Evolutionary conservation across 192 early-diverging fungal species (phyloP).

Genomic region (Pilobolus umbonatus): DNA sequence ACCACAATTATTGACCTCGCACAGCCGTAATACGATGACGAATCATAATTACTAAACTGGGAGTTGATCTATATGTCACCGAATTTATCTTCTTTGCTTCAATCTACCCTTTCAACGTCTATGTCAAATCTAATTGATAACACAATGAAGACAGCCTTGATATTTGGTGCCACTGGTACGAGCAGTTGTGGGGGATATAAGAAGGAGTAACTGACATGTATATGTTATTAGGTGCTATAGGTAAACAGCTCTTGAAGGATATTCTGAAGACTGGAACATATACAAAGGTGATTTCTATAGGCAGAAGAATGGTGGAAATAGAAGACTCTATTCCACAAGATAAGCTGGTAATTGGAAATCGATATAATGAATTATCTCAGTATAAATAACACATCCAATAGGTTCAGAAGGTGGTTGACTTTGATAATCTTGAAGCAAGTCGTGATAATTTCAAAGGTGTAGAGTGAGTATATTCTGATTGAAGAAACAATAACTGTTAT

Average conservation of each 20-base stretch:
- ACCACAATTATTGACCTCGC: too few relatives aligned
- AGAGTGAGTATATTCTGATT: slow-evolving; percentile 35
- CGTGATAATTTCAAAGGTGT: slow-evolving; percentile 37
- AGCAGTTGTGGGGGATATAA: not conserved
- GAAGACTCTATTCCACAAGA: slow-evolving; percentile 39
- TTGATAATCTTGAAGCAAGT: slow-evolving; percentile 59
- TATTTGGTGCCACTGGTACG: slow-evolving; percentile 26
- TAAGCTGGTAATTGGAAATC: slow-evolving; percentile 24
- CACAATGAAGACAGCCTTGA: slow-evolving; percentile 25
- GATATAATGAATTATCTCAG: not conserved
- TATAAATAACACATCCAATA: not conserved
- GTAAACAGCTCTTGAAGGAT: slow-evolving; percentile 51
- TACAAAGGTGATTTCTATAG: slow-evolving; percentile 49
- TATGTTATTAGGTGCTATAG: slow-evolving; percentile 54
- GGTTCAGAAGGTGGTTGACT: slow-evolving; percentile 67
- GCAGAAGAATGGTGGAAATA: slow-evolving; percentile 44
- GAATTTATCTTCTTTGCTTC: too few relatives aligned
- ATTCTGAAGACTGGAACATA: slow-evolving; percentile 41
- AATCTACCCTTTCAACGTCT: too few relatives aligned
- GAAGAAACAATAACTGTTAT: slow-evolving; percentile 15
- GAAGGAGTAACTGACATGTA: not conserved
- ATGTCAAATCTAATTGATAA: too few relatives aligned
- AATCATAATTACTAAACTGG: too few relatives aligned
- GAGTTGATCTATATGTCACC: too few relatives aligned
- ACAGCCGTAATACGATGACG: too few relatives aligned